Base-by-base conservation (phyloP, 306 rosid species). In the Carpinus viminea region DNA sequence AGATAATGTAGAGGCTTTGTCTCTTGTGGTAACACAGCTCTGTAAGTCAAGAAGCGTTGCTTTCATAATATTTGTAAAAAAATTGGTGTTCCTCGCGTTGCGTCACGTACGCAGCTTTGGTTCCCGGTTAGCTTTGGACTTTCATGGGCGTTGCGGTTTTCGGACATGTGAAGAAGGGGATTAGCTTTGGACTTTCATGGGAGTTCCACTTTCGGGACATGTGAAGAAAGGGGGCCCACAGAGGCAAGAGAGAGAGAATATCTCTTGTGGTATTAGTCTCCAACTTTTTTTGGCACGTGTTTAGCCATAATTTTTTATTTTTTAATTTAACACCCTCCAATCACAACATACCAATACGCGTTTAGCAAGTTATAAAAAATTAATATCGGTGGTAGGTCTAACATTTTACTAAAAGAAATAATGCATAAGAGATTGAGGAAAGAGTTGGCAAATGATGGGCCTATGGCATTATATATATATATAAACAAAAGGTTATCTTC, bases 111-210 rank as follows among this genome's bases (percentile, higher is more conserved):
- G 81, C 73, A 82, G 41, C 7, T 47, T 56, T 61, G 53, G 83
- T 65, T 70, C 66, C 76, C 69, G 62, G 28, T 41, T 73, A 55
- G 77, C 53, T 60, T 60, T 82, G 82, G 88, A 80, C 79, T 80
- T 74, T 18, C n/a, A 46, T 57, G 52, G 75, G 45, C 74, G 72
- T 74, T 76, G 50, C 77, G 69, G 26, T 80, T 70, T 75, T 17
- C 72, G 70, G 43, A 47, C 94, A 88, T 81, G 94, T 88, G 94
- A 90, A 70, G 5, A 65, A 68, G 60, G 45, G 45, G 45, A 7
- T 41, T 41, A 6, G 45, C 45, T 41, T 41, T 41, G 45, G 45
- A 38, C 43, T 38, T 38, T 38, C 43, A 38, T 38, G 43, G 43
- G 43, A 38, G 43, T 38, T 38, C 6, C 43, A 38, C 43, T 38